Evolutionary conservation across 306 rosid genomes (phyloP), one percentile per base, ranked within the genome.

Genomic region (Trifolium dubium): DNA sequence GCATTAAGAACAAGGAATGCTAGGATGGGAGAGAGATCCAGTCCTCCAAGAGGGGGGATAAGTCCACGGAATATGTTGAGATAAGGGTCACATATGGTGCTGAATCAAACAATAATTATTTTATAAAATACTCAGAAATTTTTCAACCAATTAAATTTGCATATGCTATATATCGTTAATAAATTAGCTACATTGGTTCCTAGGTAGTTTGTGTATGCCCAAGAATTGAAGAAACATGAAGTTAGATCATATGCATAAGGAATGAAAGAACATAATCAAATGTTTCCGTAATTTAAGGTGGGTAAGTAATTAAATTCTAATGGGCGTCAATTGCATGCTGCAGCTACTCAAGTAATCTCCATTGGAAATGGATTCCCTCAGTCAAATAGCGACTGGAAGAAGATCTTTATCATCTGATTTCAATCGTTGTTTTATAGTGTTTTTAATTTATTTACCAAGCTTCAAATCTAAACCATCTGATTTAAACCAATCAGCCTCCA

Each of bases 21-120:
- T 73, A 94, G 82, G 29, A 94, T 94, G 73, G 99, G 99, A 49
- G 99, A 94, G 17, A 94, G 87, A 83, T 94, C 99, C 72, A 94
- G 77, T 23, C 99, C 99, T 69, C 97, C 99, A 4, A 94, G 84
- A 0, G 99, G 99, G 13, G 97, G 99, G 18, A 94, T 94, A 2
- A 94, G 69, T 35, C 97, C 97, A 10, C 99, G 97, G 86, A 94
- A 94, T 82, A 90, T 86, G 92, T 92, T 94, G 92, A 92, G 84
- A 85, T 92, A 92, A 2, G 99, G 99, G 51, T 94, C 99, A 55
- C 99, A 92, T 70, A 92, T 71, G 5, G 99, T 90, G 87, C 99
- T 92, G 96, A 58, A 82, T 30, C 18, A 76, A 78, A 51, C 54
- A 76, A 64, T 28, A 35, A 67, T 10, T 79, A 71, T 11, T 64